Percentiles rank a stretch among this genome's conserved stretches.
Conservation (phyloP, 805 yeast genomes). For the Dipodascus albidus region DNA sequence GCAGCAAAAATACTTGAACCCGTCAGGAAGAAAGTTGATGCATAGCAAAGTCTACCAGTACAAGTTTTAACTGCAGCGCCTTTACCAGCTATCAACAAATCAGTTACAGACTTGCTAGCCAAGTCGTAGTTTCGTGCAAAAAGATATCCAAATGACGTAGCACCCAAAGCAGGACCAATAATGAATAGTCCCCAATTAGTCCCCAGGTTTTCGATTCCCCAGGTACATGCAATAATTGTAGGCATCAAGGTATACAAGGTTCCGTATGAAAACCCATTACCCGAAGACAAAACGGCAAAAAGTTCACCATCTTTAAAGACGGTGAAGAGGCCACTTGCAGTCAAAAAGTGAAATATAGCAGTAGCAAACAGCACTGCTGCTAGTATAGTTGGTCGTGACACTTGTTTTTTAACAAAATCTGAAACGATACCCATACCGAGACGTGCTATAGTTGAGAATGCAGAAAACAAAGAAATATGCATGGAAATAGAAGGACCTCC, state of each 20-base stretch:
- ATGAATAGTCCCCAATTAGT: conserved; percentile 88
- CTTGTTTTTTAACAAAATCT: conserved; percentile 38
- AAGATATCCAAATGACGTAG: conserved; percentile 52
- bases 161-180: conserved; percentile 80
- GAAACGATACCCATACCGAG: conserved; percentile 55
- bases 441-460: conserved; percentile 60
- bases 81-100: not conserved
- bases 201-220: conserved; percentile 85
- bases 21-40: conserved; percentile 18
- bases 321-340: conserved; percentile 18
- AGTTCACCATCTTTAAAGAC: conserved; percentile 11
- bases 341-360: conserved; percentile 26
- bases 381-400: conserved; percentile 22
- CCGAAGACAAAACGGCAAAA: conserved; percentile 29
- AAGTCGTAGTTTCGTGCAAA: conserved; percentile 56
- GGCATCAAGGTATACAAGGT: conserved; percentile 81
- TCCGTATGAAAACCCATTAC: conserved; percentile 69
- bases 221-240: conserved; percentile 65
- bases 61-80: conserved; percentile 3
- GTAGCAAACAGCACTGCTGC: conserved; percentile 26
- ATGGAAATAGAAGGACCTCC: conserved; percentile 15
- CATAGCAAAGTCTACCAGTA: conserved; percentile 17
- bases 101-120: conserved; percentile 4
- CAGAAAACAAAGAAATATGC: conserved; percentile 47
- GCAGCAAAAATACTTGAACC: conserved; percentile 19